Conservation (phyloP, 805 yeast genomes). For the Pichia pseudocactophila region DNA sequence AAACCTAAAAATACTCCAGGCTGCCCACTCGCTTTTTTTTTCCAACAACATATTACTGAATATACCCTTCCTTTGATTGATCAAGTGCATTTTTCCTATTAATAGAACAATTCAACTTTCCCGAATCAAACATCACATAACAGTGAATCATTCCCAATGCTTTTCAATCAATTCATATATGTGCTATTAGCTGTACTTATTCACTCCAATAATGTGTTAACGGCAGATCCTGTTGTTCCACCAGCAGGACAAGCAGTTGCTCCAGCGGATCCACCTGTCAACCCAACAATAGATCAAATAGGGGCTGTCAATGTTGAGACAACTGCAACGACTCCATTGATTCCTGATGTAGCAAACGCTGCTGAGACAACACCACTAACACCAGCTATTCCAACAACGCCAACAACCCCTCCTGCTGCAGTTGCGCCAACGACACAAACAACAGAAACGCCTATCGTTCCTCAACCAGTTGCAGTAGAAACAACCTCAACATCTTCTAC, state of each 20-base stretch:
- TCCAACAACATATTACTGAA: too few species aligned
- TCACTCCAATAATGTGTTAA: conserved; percentile 13
- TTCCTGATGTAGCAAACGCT: neutral
- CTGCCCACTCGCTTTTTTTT: too few species aligned
- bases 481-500: conserved; percentile 10
- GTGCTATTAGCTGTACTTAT: neutral
- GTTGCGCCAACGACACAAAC: conserved; percentile 7
- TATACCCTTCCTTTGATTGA: too few species aligned
- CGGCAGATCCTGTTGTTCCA: conserved; percentile 4
- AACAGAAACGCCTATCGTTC: conserved; percentile 7
- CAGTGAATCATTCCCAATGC: neutral
- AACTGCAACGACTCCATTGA: neutral
- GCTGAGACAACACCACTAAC: conserved; percentile 3
- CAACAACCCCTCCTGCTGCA: conserved; percentile 8
- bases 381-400: conserved; percentile 4
- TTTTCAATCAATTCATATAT: neutral
- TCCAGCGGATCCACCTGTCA: too few species aligned
- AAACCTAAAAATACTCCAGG: too few species aligned
- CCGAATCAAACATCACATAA: neutral
- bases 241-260: neutral
- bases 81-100: too few species aligned
- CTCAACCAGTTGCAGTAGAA: conserved; percentile 7
- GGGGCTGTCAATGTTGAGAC: neutral
- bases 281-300: too few species aligned
- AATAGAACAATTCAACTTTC: neutral